Evolutionary conservation across 2,329 filamentous ascomycete species (phyloP).

Genomic region (Dactylellina haptotyla): DNA sequence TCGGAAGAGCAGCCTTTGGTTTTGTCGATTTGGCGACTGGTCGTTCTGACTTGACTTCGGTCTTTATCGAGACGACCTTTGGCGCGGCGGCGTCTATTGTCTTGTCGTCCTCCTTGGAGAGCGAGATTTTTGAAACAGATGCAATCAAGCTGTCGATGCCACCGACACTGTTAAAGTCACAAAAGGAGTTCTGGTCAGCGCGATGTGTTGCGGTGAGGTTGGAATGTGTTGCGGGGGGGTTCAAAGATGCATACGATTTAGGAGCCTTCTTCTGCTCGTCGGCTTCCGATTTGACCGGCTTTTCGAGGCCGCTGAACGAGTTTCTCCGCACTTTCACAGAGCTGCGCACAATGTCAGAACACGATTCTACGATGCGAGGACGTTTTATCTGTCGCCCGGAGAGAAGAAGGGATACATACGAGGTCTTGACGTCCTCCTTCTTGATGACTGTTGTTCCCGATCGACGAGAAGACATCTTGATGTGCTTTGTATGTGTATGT

Average conservation of each 20-base stretch:
- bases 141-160: constrained; percentile 52
- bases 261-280: constrained; percentile 38
- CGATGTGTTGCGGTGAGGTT: constrained; percentile 38
- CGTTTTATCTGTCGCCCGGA: background rate
- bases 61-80: constrained; percentile 29
- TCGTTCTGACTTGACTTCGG: constrained; percentile 16
- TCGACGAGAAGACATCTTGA: constrained; percentile 48
- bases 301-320: constrained; percentile 37
- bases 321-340: constrained; percentile 50
- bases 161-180: constrained; percentile 21
- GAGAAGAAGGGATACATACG: constrained; percentile 18
- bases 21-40: constrained; percentile 18
- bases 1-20: constrained; percentile 24
- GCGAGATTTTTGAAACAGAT: constrained; percentile 49
- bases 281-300: constrained; percentile 25
- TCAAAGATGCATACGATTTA: constrained; percentile 46
- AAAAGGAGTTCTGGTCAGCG: constrained; percentile 10
- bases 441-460: constrained; percentile 46
- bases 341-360: constrained; percentile 7
- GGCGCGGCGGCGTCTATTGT: constrained; percentile 51
- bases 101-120: constrained; percentile 52
- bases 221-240: constrained; percentile 41
- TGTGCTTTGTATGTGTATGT: constrained; percentile 6
- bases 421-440: constrained; percentile 46
- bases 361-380: constrained; percentile 8